Percentiles rank a stretch among this genome's conserved stretches.
Evolutionary conservation across 768 basidiomycete genomes (phyloP).

Genomic region (Boletus edulis): DNA sequence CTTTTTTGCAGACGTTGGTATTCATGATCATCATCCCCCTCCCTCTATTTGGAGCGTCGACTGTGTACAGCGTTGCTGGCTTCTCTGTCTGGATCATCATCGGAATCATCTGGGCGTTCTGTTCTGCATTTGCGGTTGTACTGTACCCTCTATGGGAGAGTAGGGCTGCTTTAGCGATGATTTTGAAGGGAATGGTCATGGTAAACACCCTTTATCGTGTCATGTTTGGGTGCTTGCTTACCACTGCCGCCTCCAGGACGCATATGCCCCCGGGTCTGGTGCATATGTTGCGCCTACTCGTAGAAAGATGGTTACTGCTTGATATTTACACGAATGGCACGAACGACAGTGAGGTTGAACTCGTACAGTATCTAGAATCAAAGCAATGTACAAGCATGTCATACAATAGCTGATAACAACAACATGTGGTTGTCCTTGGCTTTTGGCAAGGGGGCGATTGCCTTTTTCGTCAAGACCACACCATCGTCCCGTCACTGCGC

Average conservation of each 20-base stretch:
- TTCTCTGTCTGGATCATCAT: slow-evolving; percentile 79
- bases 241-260: slow-evolving; percentile 33
- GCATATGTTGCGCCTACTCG: slow-evolving; percentile 28
- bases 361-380: not conserved
- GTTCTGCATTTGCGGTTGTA: slow-evolving; percentile 71
- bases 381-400: too few relatives aligned
- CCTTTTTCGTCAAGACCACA: slow-evolving; percentile 10
- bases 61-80: slow-evolving; percentile 62
- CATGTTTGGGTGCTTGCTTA: not conserved
- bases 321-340: not conserved
- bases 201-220: slow-evolving; percentile 30
- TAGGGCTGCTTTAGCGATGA: slow-evolving; percentile 57
- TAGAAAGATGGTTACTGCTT: not conserved
- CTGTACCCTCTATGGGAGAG: slow-evolving; percentile 89
- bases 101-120: slow-evolving; percentile 83
- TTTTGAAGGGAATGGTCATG: slow-evolving; percentile 62
- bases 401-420: too few relatives aligned
- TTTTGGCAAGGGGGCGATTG: slow-evolving; percentile 5
- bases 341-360: not conserved
- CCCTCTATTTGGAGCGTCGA: slow-evolving; percentile 81
- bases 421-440: not conserved
- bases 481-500: not conserved
- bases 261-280: slow-evolving; percentile 40
- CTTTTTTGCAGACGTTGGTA: slow-evolving; percentile 45
- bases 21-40: slow-evolving; percentile 77